Percentiles rank a stretch among this genome's conserved stretches.
Conservation (phyloP, 2,329 filamentous ascomycete genomes). For the Fusarium nelsonii region DNA sequence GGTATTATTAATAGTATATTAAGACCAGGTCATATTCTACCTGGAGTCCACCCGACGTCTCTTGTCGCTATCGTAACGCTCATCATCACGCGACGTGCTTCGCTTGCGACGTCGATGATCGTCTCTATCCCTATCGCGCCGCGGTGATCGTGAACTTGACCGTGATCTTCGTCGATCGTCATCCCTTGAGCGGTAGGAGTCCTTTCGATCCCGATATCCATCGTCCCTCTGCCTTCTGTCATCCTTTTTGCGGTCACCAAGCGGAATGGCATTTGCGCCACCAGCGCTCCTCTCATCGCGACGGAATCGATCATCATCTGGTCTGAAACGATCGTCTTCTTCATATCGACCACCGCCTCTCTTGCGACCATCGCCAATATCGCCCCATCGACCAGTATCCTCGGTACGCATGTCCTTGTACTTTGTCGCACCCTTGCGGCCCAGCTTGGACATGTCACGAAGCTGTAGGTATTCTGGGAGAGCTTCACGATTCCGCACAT, state of each 20-base stretch:
- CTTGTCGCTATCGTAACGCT: conserved; percentile 70
- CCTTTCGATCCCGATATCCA: conserved; percentile 41
- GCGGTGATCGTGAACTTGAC: conserved; percentile 67
- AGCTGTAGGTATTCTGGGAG: conserved; percentile 93
- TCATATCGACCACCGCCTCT: conserved; percentile 53
- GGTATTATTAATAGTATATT: conserved; percentile 47
- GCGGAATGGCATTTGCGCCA: conserved; percentile 77
- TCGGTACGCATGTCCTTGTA: conserved; percentile 90
- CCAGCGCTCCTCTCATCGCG: conserved; percentile 62
- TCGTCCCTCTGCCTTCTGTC: conserved; percentile 47
- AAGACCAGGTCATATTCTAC: conserved; percentile 34
- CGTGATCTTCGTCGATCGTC: conserved; percentile 46
- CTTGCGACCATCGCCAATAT: conserved; percentile 66
- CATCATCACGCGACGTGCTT: conserved; percentile 66
- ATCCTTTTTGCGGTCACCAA: conserved; percentile 62
- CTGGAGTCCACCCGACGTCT: conserved; percentile 66
- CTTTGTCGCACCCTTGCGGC: conserved; percentile 89
- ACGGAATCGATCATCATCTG: conserved; percentile 67
- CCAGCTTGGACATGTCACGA: conserved; percentile 92
- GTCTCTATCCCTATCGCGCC: conserved; percentile 58
- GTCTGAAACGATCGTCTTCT: conserved; percentile 75
- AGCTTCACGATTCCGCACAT: conserved; percentile 83
- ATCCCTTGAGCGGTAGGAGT: conserved; percentile 43
- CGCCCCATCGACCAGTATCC: conserved; percentile 90
- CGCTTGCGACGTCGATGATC: conserved; percentile 67